A percentile compares a stretch with the other conserved stretches of the same genome.
phyloP scores from a whole-genome alignment of 2,329 filamentous ascomycete species.

The Botrytis tulipae region DNA sequence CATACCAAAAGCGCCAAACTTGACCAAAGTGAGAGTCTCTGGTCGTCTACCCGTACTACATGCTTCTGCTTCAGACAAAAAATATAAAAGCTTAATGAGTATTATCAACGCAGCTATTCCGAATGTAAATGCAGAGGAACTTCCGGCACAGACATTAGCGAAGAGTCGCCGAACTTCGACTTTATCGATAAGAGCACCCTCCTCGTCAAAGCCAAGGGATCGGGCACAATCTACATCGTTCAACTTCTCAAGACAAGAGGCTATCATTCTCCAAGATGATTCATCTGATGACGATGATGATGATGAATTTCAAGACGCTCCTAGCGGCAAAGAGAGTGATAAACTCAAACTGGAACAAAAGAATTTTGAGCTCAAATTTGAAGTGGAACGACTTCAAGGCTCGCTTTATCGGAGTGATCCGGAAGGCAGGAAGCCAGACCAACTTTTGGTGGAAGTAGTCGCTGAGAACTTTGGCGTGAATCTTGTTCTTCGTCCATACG shows the following conservation, averaged over 20 bases:
- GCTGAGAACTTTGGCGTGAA: constrained; percentile 85
- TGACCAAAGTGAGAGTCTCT: constrained; percentile 88
- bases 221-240: constrained; percentile 69
- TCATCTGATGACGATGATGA: constrained; percentile 58
- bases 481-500: constrained; percentile 83
- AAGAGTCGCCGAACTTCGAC: constrained; percentile 20
- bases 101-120: constrained; percentile 94
- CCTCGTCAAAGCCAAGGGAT: constrained; percentile 46
- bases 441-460: constrained; percentile 84
- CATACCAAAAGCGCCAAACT: constrained; percentile 88
- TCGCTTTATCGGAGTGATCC: constrained; percentile 87
- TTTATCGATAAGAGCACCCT: constrained; percentile 25
- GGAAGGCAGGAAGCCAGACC: constrained; percentile 71
- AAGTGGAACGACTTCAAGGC: constrained; percentile 88
- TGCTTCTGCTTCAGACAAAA: constrained; percentile 86
- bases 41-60: constrained; percentile 91
- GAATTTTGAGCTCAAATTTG: constrained; percentile 95
- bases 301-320: constrained; percentile 65
- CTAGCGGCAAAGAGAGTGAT: constrained; percentile 54
- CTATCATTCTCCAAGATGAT: constrained; percentile 67
- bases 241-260: constrained; percentile 68
- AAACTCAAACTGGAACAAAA: constrained; percentile 77
- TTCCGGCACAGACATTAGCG: constrained; percentile 26
- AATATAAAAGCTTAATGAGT: constrained; percentile 97
- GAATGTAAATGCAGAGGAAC: constrained; percentile 61